A percentile compares a stretch with the other conserved stretches of the same genome.
Evolutionary conservation across 2,329 filamentous ascomycete species (phyloP).

Genomic region (Hysterium pulicare): DNA sequence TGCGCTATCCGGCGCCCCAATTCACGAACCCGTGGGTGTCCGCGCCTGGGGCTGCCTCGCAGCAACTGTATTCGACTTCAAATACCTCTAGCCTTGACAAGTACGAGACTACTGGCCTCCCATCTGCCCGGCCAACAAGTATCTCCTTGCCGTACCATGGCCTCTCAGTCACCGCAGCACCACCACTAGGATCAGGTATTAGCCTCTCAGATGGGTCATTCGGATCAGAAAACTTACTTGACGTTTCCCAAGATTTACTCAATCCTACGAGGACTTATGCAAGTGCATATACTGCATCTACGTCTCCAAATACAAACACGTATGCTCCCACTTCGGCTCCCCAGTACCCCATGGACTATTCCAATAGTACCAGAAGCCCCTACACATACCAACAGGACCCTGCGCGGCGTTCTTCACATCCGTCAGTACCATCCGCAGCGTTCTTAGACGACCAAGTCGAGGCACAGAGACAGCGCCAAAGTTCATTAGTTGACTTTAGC

Average conservation of each 20-base stretch:
- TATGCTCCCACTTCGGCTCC: constrained; percentile 66
- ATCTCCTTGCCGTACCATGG: constrained; percentile 70
- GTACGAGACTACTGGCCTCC: constrained; percentile 40
- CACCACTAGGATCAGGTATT: constrained; percentile 68
- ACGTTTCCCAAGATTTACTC: constrained; percentile 71
- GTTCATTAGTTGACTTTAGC: constrained; percentile 63
- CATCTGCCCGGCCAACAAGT: constrained; percentile 58
- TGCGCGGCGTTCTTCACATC: constrained; percentile 72
- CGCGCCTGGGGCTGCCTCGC: constrained; percentile 52
- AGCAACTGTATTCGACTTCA: constrained; percentile 63
- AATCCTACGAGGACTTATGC: constrained; percentile 66
- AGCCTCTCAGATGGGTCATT: constrained; percentile 61
- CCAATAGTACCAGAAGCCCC: constrained; percentile 50
- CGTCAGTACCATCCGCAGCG: constrained; percentile 65
- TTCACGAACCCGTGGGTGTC: constrained; percentile 90
- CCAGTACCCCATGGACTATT: constrained; percentile 76
- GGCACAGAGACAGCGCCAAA: constrained; percentile 51
- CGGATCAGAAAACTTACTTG: constrained; percentile 66
- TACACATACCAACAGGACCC: constrained; percentile 57
- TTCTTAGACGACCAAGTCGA: constrained; percentile 48
- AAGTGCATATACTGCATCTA: constrained; percentile 65
- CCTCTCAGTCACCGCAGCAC: constrained; percentile 64
- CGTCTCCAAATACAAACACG: constrained; percentile 63
- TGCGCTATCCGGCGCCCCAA: constrained; percentile 69
- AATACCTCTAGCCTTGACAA: constrained; percentile 49